phyloP scores from a whole-genome alignment of 306 rosid genomes.

The Prunus campanulata region DNA sequence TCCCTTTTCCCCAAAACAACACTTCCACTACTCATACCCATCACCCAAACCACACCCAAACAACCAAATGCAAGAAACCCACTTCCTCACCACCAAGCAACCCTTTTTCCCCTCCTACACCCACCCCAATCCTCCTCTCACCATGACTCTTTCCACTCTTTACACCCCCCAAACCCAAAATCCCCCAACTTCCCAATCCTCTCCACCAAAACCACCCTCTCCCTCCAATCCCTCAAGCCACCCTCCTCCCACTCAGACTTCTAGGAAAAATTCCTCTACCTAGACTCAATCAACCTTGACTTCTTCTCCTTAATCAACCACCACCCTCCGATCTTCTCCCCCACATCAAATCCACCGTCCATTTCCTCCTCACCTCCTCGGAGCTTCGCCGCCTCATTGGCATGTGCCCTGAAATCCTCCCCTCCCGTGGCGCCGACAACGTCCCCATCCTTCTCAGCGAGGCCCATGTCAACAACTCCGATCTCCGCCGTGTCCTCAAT shows the following conservation, averaged over 20 bases:
- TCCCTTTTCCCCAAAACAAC: not conserved
- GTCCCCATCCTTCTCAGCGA: conserved; percentile 75
- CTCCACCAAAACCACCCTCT: conserved; percentile 21
- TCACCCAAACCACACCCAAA: not conserved
- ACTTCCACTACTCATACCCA: not conserved
- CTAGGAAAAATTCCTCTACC: conserved; percentile 62
- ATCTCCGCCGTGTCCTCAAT: conserved; percentile 56
- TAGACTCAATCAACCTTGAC: conserved; percentile 83
- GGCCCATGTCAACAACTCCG: conserved; percentile 49
- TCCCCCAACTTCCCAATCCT: conserved; percentile 1
- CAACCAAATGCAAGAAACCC: conserved; percentile 30
- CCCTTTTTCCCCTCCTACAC: not conserved
- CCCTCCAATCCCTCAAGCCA: conserved; percentile 18
- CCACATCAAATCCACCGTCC: conserved; percentile 61
- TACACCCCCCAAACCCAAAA: too few relatives aligned
- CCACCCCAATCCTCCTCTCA: not conserved
- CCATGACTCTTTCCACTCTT: conserved; percentile 15
- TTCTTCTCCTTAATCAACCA: conserved; percentile 58
- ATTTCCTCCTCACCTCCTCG: conserved; percentile 45
- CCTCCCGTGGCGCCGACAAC: conserved; percentile 54
- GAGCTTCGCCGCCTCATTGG: conserved; percentile 65
- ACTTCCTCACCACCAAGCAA: conserved; percentile 20
- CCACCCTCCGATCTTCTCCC: conserved; percentile 61
- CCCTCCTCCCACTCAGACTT: conserved; percentile 30
- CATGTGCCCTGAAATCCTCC: conserved; percentile 77